Base-by-base conservation (phyloP, 2,329 filamentous ascomycete genomes). In the Byssoonygena ceratinophila region DNA sequence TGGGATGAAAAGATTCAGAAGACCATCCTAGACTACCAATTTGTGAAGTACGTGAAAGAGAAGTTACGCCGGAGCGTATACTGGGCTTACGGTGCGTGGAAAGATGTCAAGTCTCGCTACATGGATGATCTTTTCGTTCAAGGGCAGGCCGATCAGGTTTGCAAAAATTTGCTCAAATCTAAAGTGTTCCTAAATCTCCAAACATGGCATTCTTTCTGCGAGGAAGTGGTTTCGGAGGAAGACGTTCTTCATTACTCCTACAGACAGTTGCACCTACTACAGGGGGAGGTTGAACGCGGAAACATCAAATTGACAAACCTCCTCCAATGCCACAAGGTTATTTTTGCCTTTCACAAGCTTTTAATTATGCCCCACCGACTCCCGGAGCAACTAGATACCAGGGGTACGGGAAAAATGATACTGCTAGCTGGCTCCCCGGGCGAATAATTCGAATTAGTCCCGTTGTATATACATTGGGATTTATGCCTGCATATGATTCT, bases 291-390 rank as follows among this genome's bases (percentile, higher is more conserved):
- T 16, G 41, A 45, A 45, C 25, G 41, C 31, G 41, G 41, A 4
- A 50, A 41, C 23, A 39, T 41, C 47, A 40, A 40, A 12, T 20
- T 39, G 34, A 32, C 20, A 5, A 50, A 50, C 20, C 46, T 48
- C 23, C 32, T 40, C 18, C 47, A 39, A 29, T 32, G 36, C 23
- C 32, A 50, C 36, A 29, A 50, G 22, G 32, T 25, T 18, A 41
- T 50, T 16, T 43, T 32, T 22, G 23, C 34, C 11, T 50, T 45
- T 31, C 25, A 45, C n/a, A 45, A 45, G n/a, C 41, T 45, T 9
- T 20, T 45, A 20, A 32, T 45, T 18, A 45, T 29, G 11, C 32
- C 41, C 7, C 25, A 45, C 27, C 25, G 12, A 27, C 2, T 45
- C 6, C 41, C 41, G 11, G 25, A 29, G 14, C 14, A 45, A 22